Conservation (phyloP, 768 basidiomycete species). For the Pisolithus albus region DNA sequence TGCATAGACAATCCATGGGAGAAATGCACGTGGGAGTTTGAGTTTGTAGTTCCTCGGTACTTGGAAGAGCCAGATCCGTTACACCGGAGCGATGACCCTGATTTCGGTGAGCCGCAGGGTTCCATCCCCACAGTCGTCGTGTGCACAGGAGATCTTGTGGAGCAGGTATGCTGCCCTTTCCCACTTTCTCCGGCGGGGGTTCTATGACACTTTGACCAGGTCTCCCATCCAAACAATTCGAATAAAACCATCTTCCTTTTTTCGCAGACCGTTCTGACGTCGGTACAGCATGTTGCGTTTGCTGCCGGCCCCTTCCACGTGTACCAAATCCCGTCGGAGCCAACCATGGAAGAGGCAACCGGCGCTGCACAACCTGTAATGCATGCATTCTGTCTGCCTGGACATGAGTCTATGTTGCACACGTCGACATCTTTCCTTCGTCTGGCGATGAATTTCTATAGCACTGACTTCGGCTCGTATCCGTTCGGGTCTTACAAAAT, state of each 20-base stretch:
- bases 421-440: slow-evolving; percentile 73
- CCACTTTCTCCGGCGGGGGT: not conserved
- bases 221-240: slow-evolving; percentile 89
- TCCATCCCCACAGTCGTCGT: slow-evolving; percentile 78
- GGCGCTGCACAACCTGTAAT: slow-evolving; percentile 66
- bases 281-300: slow-evolving; percentile 94
- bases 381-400: slow-evolving; percentile 90
- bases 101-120: slow-evolving; percentile 44
- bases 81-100: slow-evolving; percentile 35
- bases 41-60: slow-evolving; percentile 86
- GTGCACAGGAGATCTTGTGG: slow-evolving; percentile 90
- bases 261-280: slow-evolving; percentile 77
- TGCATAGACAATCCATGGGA: slow-evolving; percentile 94
- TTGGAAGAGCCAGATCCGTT: slow-evolving; percentile 48
- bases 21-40: slow-evolving; percentile 97
- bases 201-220: slow-evolving; percentile 36
- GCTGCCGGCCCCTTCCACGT: slow-evolving; percentile 93
- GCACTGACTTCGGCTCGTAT: slow-evolving; percentile 89
- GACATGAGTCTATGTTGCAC: slow-evolving; percentile 66
- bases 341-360: slow-evolving; percentile 51
- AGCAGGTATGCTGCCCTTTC: slow-evolving; percentile 57
- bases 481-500: slow-evolving; percentile 93
- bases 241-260: slow-evolving; percentile 94
- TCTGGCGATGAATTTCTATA: slow-evolving; percentile 87
- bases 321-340: slow-evolving; percentile 59